Percentiles rank a stretch among this genome's conserved stretches.
Evolutionary conservation across 2,329 filamentous ascomycete genomes (phyloP).

Genomic region (Eutypa lata): DNA sequence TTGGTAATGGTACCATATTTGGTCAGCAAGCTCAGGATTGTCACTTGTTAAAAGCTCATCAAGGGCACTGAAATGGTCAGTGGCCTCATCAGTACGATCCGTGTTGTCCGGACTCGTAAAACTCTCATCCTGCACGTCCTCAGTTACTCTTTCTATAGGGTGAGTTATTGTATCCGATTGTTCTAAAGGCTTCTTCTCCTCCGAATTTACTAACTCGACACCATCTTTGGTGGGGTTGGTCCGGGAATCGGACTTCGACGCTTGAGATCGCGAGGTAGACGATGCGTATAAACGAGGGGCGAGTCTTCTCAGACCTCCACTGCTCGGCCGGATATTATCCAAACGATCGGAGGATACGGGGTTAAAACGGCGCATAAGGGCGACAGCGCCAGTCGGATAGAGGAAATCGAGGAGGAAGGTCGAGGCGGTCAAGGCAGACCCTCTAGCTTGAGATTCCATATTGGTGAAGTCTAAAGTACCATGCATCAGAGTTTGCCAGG

Average conservation of each 20-base stretch:
- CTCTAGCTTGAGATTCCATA: constrained; percentile 20
- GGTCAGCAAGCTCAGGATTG: constrained; percentile 25
- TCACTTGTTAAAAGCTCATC: constrained; percentile 12
- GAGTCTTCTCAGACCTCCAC: constrained; percentile 15
- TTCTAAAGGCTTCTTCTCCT: not conserved
- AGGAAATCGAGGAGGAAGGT: constrained; percentile 54
- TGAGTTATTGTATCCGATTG: not conserved
- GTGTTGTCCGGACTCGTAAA: not conserved
- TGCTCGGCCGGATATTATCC: constrained; percentile 23
- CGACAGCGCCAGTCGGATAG: constrained; percentile 45
- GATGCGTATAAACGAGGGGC: constrained; percentile 23
- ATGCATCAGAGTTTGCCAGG: constrained; percentile 38
- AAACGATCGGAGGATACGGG: constrained; percentile 19
- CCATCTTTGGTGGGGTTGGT: not conserved
- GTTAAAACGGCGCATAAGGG: constrained; percentile 37
- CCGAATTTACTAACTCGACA: not conserved
- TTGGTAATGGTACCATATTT: constrained; percentile 42
- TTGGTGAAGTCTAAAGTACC: constrained; percentile 23
- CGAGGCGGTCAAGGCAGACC: constrained; percentile 38
- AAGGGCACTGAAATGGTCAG: constrained; percentile 13
- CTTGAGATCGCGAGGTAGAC: constrained; percentile 15
- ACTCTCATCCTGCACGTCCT: not conserved
- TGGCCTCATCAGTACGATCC: not conserved
- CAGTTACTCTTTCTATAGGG: not conserved
- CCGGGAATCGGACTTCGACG: not conserved